Evolutionary conservation across 352 stramenopile genomes (phyloP).

Genomic region (Phytophthora pisi): DNA sequence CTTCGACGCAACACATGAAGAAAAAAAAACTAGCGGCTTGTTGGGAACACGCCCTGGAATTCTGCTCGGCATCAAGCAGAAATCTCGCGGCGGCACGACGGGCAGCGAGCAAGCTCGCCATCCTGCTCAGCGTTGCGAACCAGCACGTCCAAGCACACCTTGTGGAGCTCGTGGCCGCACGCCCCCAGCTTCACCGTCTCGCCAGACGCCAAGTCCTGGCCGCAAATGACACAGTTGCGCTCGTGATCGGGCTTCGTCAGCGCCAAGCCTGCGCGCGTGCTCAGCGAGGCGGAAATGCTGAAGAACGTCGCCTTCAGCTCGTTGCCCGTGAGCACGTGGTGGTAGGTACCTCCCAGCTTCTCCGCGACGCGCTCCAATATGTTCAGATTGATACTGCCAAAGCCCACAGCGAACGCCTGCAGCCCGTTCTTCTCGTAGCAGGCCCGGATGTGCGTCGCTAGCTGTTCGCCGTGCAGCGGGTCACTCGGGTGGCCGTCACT

Average conservation of each 20-base stretch:
- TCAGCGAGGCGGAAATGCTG: conserved; percentile 75
- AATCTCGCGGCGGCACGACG: conserved; percentile 35
- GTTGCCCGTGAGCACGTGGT: conserved; percentile 61
- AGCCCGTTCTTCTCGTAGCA: conserved; percentile 70
- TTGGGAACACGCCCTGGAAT: no score
- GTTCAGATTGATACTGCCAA: conserved; percentile 67
- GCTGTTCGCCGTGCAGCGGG: conserved; percentile 43
- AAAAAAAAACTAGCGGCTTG: conserved; percentile 1
- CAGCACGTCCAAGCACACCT: conserved; percentile 44
- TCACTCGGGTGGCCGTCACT: conserved; percentile 71
- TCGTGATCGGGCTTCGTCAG: conserved; percentile 68
- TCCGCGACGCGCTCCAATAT: conserved; percentile 62
- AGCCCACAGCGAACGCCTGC: conserved; percentile 71
- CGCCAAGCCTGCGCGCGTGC: conserved; percentile 58
- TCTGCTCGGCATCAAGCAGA: background rate
- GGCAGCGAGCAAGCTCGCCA: conserved; percentile 27
- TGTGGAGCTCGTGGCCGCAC: conserved; percentile 64
- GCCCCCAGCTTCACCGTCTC: conserved; percentile 47
- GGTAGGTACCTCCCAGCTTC: conserved; percentile 64
- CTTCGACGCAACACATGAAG: conserved; percentile 11
- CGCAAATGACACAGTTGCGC: conserved; percentile 64
- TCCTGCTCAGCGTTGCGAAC: conserved; percentile 40
- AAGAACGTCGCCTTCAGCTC: conserved; percentile 81
- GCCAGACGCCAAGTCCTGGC: conserved; percentile 55
- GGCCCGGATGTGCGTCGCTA: conserved; percentile 58